Conservation (phyloP, 225 moss, liverwort and hornwort species). For the Marchantia paleacea region DNA sequence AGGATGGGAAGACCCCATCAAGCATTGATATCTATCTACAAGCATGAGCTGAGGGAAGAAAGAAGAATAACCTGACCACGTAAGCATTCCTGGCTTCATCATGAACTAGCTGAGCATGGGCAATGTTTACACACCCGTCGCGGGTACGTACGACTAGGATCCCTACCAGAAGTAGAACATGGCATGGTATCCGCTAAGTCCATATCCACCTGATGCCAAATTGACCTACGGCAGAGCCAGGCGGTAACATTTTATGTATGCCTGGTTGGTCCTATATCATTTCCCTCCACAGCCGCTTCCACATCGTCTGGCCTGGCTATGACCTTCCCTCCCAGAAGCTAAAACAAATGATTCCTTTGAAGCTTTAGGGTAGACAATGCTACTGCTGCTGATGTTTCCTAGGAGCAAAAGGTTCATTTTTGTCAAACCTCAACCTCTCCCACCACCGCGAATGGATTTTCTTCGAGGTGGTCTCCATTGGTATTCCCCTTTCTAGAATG, state of each 20-base stretch:
- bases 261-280: background rate
- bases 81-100: background rate
- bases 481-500: no score
- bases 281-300: background rate
- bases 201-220: background rate
- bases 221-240: background rate
- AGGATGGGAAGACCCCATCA: no score
- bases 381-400: no score
- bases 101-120: background rate
- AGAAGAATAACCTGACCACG: background rate
- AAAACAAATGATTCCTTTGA: no score
- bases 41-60: background rate
- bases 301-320: no score
- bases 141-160: background rate
- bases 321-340: no score
- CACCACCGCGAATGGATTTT: background rate
- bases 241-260: background rate
- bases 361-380: background rate
- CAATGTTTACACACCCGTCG: background rate
- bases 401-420: background rate
- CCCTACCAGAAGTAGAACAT: background rate
- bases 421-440: background rate
- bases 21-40: background rate
- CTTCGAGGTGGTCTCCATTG: background rate
- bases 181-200: background rate